phyloP scores from a whole-genome alignment of 257 asterid genomes.

The Solanum tarapatanum region DNA sequence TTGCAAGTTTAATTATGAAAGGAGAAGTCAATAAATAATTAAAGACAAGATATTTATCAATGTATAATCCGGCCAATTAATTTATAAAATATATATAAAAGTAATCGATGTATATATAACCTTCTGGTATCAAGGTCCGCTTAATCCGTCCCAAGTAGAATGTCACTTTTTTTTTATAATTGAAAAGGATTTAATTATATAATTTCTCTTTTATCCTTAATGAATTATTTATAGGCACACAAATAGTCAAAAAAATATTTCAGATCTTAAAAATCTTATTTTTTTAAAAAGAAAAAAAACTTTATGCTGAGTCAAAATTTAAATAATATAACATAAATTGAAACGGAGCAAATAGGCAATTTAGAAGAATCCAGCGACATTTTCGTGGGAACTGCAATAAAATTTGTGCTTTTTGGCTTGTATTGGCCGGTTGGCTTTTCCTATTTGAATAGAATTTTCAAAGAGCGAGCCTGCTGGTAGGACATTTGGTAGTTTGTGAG shows the following conservation, averaged over 20 bases:
- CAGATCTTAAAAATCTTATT: neutral
- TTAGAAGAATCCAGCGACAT: neutral
- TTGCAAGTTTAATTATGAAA: neutral
- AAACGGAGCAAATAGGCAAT: neutral
- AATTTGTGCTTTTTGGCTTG: neutral
- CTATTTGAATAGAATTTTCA: neutral
- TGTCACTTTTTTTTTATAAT: too few species aligned
- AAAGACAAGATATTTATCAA: neutral
- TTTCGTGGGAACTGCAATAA: neutral
- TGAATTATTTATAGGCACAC: neutral
- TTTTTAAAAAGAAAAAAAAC: too few species aligned
- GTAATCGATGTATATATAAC: neutral
- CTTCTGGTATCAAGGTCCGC: too few species aligned
- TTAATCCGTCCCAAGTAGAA: too few species aligned
- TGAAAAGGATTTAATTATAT: too few species aligned
- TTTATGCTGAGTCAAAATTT: fast-evolving
- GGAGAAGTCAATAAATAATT: neutral
- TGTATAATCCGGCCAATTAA: neutral
- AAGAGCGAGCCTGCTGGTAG: neutral
- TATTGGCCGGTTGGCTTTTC: neutral
- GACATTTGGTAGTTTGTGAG: neutral
- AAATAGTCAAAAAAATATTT: too few species aligned
- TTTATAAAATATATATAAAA: too few species aligned
- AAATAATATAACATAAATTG: neutral
- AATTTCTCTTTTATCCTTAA: too few species aligned